Evolutionary conservation across 805 yeast species (phyloP).

Genomic region (Suhomyces vadensis): DNA sequence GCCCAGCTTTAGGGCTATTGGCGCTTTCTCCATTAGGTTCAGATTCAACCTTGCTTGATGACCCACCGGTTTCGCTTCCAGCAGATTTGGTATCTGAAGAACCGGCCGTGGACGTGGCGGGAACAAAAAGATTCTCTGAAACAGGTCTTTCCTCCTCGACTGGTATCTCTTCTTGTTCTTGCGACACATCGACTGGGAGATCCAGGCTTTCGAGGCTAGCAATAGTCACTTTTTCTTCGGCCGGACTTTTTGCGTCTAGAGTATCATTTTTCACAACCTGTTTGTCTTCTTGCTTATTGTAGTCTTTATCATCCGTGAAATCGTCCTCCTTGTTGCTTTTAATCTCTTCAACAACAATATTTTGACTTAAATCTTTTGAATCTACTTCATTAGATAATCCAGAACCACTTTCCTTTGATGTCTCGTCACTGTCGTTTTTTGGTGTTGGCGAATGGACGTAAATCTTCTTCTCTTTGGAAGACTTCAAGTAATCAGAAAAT

Average conservation of each 20-base stretch:
- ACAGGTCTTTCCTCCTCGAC: not conserved
- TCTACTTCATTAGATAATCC: too few relatives aligned
- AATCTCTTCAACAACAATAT: too few relatives aligned
- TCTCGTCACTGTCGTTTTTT: too few relatives aligned
- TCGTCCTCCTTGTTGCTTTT: not conserved
- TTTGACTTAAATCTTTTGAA: too few relatives aligned
- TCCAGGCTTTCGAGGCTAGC: too few relatives aligned
- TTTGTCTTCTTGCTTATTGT: too few relatives aligned
- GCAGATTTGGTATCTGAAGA: not conserved
- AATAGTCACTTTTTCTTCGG: too few relatives aligned
- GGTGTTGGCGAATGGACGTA: not conserved
- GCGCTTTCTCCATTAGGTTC: not conserved
- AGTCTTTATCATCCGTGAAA: not conserved
- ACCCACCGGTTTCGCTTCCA: not conserved
- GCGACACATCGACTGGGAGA: too few relatives aligned
- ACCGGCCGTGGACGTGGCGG: not conserved
- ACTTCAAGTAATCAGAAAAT: conserved; percentile 9
- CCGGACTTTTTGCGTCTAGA: too few relatives aligned
- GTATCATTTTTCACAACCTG: too few relatives aligned
- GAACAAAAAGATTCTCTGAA: not conserved
- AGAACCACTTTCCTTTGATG: not conserved
- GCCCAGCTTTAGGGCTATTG: too few relatives aligned
- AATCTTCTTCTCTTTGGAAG: conserved; percentile 7
- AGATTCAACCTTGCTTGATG: not conserved
- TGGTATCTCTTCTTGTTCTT: not conserved